Percentiles rank a stretch among this genome's conserved stretches.
These are phyloP conservation scores for Drosera capensis DNA, from an alignment of 148 eudicot species.

Conservation along the genomic window DNA sequence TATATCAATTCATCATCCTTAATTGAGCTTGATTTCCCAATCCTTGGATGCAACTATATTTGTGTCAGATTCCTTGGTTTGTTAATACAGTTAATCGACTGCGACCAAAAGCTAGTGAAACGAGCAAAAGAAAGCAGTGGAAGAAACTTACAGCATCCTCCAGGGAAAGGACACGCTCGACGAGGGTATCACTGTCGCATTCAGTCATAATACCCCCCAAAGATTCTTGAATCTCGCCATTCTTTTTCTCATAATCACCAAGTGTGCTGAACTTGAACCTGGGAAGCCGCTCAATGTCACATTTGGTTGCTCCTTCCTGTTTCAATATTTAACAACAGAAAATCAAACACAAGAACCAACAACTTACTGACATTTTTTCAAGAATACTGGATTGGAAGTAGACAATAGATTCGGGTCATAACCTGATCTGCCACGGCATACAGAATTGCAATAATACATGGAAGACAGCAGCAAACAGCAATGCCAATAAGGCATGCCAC, in stretches of 20 bases:
- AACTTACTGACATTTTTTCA: neutral
- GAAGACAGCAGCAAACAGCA: conserved; percentile 88
- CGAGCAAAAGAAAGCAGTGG: neutral
- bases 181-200: conserved; percentile 60
- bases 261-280: conserved; percentile 55
- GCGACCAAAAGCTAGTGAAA: neutral
- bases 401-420: neutral
- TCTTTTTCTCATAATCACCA: conserved; percentile 55
- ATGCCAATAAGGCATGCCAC: conserved; percentile 89
- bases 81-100: neutral
- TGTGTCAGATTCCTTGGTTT: conserved; percentile 2
- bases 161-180: conserved; percentile 40
- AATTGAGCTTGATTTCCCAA: neutral
- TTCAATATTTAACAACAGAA: neutral
- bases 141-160: conserved; percentile 79
- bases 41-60: neutral
- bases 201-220: conserved; percentile 73
- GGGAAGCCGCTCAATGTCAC: conserved; percentile 65
- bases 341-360: conserved; percentile 3
- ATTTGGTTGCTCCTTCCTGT: conserved; percentile 86
- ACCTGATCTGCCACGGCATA: conserved; percentile 96
- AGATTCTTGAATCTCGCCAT: conserved; percentile 75
- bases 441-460: conserved; percentile 76
- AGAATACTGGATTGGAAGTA: neutral
- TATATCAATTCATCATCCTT: neutral